Evolutionary conservation across 2,329 filamentous ascomycete genomes (phyloP).

Genomic region (Kalaharituber pfeilii): DNA sequence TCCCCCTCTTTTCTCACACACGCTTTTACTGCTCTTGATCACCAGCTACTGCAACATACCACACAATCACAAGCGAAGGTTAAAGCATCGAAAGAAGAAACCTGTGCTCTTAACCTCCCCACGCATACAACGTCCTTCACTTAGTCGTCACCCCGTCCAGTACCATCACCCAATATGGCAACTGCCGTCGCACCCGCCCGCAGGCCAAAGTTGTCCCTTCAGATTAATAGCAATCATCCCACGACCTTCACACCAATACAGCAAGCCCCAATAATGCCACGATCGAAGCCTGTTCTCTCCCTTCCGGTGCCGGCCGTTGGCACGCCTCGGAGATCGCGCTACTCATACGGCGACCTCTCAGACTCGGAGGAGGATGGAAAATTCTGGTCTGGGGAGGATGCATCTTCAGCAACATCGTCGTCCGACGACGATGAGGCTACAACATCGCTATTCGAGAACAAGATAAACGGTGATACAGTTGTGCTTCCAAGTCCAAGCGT

Average conservation of each 20-base stretch:
- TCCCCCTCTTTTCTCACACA: neutral
- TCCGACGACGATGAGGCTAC: neutral
- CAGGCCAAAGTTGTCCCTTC: conserved; percentile 1
- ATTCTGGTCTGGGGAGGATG: neutral
- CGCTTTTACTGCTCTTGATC: neutral
- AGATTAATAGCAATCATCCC: neutral
- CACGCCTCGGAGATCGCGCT: neutral
- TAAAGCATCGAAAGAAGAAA: neutral
- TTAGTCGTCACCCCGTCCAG: no score
- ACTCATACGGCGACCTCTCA: neutral
- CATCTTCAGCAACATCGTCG: neutral
- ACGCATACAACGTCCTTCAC: no score
- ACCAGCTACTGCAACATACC: neutral
- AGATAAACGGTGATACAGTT: neutral
- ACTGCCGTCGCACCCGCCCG: neutral
- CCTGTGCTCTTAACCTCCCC: neutral
- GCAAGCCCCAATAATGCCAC: neutral
- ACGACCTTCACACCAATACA: neutral
- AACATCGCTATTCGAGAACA: neutral
- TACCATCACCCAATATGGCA: neutral
- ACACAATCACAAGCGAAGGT: neutral
- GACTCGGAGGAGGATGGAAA: conserved; percentile 1
- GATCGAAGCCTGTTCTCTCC: neutral
- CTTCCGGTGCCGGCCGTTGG: neutral
- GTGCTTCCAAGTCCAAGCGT: neutral